These are phyloP conservation scores for Asparagopsis taxiformis DNA, from an alignment of 31 red algal species.

Conservation along the genomic window DNA sequence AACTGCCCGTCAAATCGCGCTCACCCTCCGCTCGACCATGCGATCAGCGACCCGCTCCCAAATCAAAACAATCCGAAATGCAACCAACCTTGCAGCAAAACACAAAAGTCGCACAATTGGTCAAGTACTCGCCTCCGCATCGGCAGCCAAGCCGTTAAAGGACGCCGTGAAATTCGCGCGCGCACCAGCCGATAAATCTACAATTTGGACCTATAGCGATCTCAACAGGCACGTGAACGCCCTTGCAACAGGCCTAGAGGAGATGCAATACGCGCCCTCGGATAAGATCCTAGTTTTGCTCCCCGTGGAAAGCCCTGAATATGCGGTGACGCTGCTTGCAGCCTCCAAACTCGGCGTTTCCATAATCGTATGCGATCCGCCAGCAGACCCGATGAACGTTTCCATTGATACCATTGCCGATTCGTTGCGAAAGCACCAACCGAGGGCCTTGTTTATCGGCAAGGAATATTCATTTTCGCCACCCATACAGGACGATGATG, in stretches of 20 bases:
- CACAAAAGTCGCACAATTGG: constrained; percentile 5
- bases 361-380: constrained; percentile 10
- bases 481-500: background rate
- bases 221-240: constrained; percentile 28
- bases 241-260: constrained; percentile 17
- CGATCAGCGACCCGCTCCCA: background rate
- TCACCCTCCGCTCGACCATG: background rate
- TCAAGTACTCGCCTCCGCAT: constrained; percentile 7
- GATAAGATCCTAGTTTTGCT: constrained; percentile 27
- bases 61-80: background rate
- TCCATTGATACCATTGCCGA: constrained; percentile 10
- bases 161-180: constrained; percentile 52
- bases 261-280: background rate
- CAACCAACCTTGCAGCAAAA: background rate
- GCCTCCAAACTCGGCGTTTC: constrained; percentile 8
- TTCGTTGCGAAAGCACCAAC: constrained; percentile 28
- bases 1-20: background rate
- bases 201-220: constrained; percentile 40
- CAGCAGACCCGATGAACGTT: constrained; percentile 8
- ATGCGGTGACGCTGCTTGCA: constrained; percentile 31
- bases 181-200: background rate
- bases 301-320: constrained; percentile 25
- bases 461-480: background rate
- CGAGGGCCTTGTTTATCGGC: constrained; percentile 21
- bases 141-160: constrained; percentile 40